Evolutionary conservation across 306 rosid genomes (phyloP), one percentile per base, ranked within the genome.

Genomic region (Geum urbanum): DNA sequence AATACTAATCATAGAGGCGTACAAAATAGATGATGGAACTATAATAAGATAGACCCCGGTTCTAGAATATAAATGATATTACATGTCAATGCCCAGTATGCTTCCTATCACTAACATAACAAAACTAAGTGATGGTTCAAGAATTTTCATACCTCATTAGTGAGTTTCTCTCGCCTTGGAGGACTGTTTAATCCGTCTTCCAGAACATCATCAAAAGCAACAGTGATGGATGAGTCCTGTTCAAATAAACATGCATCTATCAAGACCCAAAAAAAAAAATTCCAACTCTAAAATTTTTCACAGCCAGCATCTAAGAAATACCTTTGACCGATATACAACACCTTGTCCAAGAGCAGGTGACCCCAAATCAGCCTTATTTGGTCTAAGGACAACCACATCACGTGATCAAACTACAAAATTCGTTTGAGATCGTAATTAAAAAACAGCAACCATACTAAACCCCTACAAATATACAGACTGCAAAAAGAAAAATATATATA

Each of bases 341-440:
- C 98, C 98, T 85, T 90, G 98, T 52, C 96, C 98, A 70, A 94
- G 97, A 49, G 96, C 89, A 75, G 97, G 81, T 73, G 95, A 84
- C 67, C 97, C 98, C 72, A 88, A 74, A 80, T 90, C 98, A 77
- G 98, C 89, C 83, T 90, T 94, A 81, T 87, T 94, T 65, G 89
- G 96, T 84, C 85, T 94, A 73, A 94, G 73, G 80, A 94, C 95
- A 51, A 94, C 97, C 75, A 94, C 97, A 41, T 94, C 98, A 76
- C 90, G 97, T 9, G 91, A 66, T 96, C 73, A 82, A 90, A 94
- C 98, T 94, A 89, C 80, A 74, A 79, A 70, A 32, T 15, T 19
- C 8, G 3, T 24, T 56, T 44, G 47, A 57, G 14, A 74, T 19
- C 48, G 40, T 24, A 39, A 27, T 27, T 27, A 27, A 27, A 27